These are phyloP conservation scores for Lachancea nothofagi DNA, from an alignment of 805 yeast species.

Conservation along the genomic window DNA sequence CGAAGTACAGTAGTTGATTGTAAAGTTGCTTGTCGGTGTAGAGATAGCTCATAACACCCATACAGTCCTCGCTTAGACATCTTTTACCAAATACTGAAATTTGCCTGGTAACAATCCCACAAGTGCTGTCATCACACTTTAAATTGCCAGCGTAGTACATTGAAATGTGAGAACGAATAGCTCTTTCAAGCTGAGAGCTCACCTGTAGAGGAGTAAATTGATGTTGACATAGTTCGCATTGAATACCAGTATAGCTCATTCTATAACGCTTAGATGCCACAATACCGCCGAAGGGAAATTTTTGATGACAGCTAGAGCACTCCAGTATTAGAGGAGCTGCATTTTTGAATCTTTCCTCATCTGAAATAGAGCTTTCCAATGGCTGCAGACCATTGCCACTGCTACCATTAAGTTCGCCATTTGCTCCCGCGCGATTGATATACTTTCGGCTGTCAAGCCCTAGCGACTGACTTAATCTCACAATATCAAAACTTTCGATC, in stretches of 20 bases:
- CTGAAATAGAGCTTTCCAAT: constrained; percentile 74
- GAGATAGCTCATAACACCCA: constrained; percentile 74
- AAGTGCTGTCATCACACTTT: constrained; percentile 76
- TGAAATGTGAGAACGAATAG: constrained; percentile 63
- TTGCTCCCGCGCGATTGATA: constrained; percentile 35
- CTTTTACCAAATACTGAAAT: constrained; percentile 84
- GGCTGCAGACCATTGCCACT: constrained; percentile 52
- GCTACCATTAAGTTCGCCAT: constrained; percentile 22
- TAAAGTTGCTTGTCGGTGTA: constrained; percentile 78
- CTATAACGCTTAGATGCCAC: constrained; percentile 54
- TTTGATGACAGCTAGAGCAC: constrained; percentile 55
- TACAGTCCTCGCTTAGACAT: constrained; percentile 56
- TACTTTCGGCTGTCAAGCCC: constrained; percentile 72
- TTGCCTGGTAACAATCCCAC: constrained; percentile 76
- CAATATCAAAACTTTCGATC: constrained; percentile 80
- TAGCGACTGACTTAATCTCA: constrained; percentile 66
- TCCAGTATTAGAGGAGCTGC: constrained; percentile 48
- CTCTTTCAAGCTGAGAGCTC: constrained; percentile 68
- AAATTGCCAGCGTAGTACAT: constrained; percentile 84
- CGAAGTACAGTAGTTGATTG: constrained; percentile 77
- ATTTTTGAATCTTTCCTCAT: constrained; percentile 73
- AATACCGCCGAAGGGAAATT: constrained; percentile 71
- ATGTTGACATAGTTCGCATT: constrained; percentile 57
- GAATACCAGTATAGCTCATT: constrained; percentile 63
- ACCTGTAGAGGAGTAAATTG: constrained; percentile 49